Evolutionary conservation across 2,329 filamentous ascomycete genomes (phyloP).

Genomic region (Pseudopyrenochaeta lycopersici): DNA sequence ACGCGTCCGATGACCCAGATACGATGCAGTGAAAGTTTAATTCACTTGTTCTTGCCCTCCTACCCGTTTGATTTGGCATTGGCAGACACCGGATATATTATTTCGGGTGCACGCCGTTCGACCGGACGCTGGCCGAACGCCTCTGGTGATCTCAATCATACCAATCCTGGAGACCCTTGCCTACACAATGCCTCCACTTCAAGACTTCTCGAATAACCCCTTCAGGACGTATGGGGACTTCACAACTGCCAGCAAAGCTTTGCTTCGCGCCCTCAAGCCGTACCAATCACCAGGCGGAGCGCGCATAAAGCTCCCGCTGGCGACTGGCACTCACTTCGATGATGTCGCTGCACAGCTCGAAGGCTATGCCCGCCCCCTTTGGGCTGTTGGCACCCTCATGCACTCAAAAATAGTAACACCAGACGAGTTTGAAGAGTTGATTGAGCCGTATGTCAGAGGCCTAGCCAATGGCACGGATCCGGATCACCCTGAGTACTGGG

Average conservation of each 20-base stretch:
- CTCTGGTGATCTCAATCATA: background rate
- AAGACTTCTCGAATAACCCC: conserved; percentile 40
- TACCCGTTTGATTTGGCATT: no score
- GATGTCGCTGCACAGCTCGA: conserved; percentile 47
- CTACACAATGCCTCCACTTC: conserved; percentile 34
- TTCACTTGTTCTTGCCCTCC: no score
- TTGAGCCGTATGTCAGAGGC: conserved; percentile 39
- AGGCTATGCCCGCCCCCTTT: conserved; percentile 44
- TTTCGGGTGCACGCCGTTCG: no score
- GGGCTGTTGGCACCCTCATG: conserved; percentile 42
- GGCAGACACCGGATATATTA: no score
- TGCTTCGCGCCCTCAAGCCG: conserved; percentile 36
- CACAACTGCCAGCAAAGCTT: conserved; percentile 28
- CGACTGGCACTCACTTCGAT: conserved; percentile 47
- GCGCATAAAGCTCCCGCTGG: conserved; percentile 39
- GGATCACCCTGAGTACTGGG: conserved; percentile 57
- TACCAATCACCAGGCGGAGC: conserved; percentile 44
- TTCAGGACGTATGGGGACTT: conserved; percentile 37
- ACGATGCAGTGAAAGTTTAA: no score
- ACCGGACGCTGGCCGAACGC: no score
- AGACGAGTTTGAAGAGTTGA: conserved; percentile 27
- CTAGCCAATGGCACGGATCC: conserved; percentile 49
- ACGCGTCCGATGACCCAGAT: background rate
- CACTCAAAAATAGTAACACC: conserved; percentile 22
- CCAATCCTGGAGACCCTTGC: background rate